Percentiles rank a stretch among this genome's conserved stretches.
Evolutionary conservation across 768 basidiomycete species (phyloP).

Genomic region (Termitomyces bulborhizus): DNA sequence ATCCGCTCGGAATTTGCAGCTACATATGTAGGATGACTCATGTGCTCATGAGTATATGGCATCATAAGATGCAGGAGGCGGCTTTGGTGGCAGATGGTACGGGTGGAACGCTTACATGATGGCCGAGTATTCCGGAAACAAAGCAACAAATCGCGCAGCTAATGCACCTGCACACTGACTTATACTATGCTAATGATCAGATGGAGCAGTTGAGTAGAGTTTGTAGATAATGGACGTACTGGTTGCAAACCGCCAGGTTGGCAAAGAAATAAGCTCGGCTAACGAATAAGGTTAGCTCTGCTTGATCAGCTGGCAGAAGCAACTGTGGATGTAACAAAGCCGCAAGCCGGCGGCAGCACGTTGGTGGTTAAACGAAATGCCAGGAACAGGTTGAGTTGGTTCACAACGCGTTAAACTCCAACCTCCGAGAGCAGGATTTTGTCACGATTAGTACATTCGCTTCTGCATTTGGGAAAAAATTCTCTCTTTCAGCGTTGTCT

Average conservation of each 20-base stretch:
- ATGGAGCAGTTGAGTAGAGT: background rate
- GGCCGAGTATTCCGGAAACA: conserved; percentile 7
- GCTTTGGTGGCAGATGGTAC: conserved; percentile 8
- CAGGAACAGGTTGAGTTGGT: background rate
- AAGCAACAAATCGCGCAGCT: conserved; percentile 4
- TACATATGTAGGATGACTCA: background rate
- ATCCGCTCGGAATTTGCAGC: background rate
- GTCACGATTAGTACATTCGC: background rate
- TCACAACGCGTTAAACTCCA: background rate
- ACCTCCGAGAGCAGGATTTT: too few relatives aligned
- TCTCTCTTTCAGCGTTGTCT: too few relatives aligned
- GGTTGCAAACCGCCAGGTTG: background rate
- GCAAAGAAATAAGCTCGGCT: background rate
- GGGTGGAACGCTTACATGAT: conserved; percentile 4
- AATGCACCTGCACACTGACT: background rate
- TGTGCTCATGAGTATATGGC: background rate
- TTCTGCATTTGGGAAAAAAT: background rate
- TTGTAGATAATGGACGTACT: background rate
- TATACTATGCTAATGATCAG: background rate
- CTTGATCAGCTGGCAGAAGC: conserved; percentile 3
- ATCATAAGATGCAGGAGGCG: conserved; percentile 4
- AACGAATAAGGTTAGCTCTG: background rate
- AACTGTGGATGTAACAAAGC: background rate
- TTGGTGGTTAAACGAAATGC: background rate
- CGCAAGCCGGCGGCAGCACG: conserved; percentile 5